Conservation (phyloP, 257 asterid species). For the Craterostigma plantagineum region DNA sequence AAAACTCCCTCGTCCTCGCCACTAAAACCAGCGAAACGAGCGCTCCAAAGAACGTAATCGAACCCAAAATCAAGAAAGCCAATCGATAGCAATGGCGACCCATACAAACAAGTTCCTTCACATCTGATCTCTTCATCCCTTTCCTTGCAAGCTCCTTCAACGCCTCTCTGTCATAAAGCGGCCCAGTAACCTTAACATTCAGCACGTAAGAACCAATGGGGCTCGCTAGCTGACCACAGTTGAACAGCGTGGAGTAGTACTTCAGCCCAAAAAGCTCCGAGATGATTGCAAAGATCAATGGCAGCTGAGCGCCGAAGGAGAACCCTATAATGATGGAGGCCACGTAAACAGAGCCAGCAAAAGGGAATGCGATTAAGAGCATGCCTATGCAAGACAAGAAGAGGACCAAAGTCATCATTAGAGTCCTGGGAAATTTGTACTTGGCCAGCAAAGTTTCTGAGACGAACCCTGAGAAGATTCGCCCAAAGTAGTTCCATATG, state of each 20-base stretch:
- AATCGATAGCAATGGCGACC: background rate
- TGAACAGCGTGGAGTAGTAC: slow-evolving; percentile 6
- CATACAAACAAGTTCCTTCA: slow-evolving; percentile 2
- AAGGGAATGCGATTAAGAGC: slow-evolving; percentile 1
- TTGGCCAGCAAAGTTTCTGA: background rate
- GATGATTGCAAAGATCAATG: slow-evolving; percentile 1
- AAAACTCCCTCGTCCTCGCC: slow-evolving; percentile 5
- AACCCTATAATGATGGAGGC: slow-evolving; percentile 4
- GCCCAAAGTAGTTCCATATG: slow-evolving; percentile 5
- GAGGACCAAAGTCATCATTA: slow-evolving; percentile 4
- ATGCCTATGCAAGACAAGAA: background rate
- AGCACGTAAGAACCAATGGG: slow-evolving; percentile 5
- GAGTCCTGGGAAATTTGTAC: slow-evolving; percentile 2
- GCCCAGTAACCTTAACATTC: slow-evolving; percentile 1
- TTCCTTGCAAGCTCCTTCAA: background rate
- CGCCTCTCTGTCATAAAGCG: slow-evolving; percentile 1
- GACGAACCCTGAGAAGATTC: slow-evolving; percentile 4
- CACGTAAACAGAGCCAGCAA: background rate
- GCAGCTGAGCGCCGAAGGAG: slow-evolving; percentile 3
- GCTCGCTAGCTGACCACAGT: slow-evolving; percentile 3
- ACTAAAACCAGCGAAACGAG: slow-evolving; percentile 2
- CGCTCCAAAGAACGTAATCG: slow-evolving; percentile 1
- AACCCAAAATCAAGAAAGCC: background rate
- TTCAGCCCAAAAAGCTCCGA: slow-evolving; percentile 6
- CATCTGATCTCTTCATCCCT: slow-evolving; percentile 2